Evolutionary conservation across 495 filamentous ascomycete species (phyloP), one percentile per base, ranked within the genome.

Genomic region (Apodospora peruviana): DNA sequence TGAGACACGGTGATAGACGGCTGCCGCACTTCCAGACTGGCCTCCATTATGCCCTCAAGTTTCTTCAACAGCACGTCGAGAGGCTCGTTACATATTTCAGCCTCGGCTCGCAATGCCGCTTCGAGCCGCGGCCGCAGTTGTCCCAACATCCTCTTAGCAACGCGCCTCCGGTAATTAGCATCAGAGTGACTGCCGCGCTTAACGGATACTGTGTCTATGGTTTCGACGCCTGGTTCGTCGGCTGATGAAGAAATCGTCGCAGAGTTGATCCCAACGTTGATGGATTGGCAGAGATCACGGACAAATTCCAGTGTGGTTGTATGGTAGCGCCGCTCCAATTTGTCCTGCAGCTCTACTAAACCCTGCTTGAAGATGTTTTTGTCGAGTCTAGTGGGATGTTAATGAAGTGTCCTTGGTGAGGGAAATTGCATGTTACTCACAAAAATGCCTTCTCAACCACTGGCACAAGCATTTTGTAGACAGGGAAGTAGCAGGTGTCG

Each of bases 401-500:
- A 73, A 62, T 19, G n/a, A 19, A 32, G 29, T 40, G 5, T 11
- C 19, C 7, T 17, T 44, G 7, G 14, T 19, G 35, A 24, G 32
- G 23, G 19, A 11, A 22, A 16, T 11, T n/a, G 20, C 11, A 4
- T 8, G 16, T 16, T 53, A 75, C 85, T 79, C 77, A 88, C 75
- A 54, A 57, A 40, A 72, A 61, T 23, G 89, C 91, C 64, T 85
- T 90, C 41, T 95, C 85, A 44, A 96, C 70, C 20, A 95, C 81
- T 2, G 86, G 86, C 65, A 78, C 81, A 5, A 99, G 76, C 32
- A 95, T 70, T 50, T 82, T 82, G 56, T 83, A 76, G 12, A 93
- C 80, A 5, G 93, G 94, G 55, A 96, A 95, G 64, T 96, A 97
- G 50, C 95, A 82, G 20, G 73, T 84, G 61, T 96, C 88, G 12